phyloP scores from a whole-genome alignment of 345 rosid genomes.

The Corymbia maculata region DNA sequence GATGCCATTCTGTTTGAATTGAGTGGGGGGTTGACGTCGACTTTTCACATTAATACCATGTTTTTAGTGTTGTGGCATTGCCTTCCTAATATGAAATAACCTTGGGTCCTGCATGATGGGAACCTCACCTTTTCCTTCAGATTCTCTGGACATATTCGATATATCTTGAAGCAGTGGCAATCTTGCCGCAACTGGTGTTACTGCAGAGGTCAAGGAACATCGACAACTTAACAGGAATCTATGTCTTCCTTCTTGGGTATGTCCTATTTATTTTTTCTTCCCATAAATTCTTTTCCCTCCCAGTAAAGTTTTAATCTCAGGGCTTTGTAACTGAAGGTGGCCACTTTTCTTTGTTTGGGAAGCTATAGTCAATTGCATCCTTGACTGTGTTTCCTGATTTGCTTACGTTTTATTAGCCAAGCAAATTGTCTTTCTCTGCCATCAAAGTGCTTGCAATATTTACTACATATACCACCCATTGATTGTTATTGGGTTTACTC shows the following conservation, averaged over 20 bases:
- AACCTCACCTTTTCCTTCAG: slow-evolving; percentile 9
- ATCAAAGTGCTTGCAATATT: not conserved
- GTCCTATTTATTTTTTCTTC: not conserved
- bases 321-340: not conserved
- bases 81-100: not conserved
- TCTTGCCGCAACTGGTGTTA: slow-evolving; percentile 40
- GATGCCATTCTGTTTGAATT: not conserved
- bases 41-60: not conserved
- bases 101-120: not conserved
- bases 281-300: not conserved
- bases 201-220: slow-evolving; percentile 39
- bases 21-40: not conserved
- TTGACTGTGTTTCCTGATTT: not conserved
- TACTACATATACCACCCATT: not conserved
- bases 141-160: slow-evolving; percentile 40
- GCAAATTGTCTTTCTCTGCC: not conserved
- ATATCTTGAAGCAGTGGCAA: slow-evolving; percentile 50
- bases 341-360: not conserved
- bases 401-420: not conserved
- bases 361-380: not conserved
- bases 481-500: not conserved
- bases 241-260: slow-evolving; percentile 50
- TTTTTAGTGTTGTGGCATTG: not conserved
- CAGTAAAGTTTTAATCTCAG: not conserved
- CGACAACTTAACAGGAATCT: slow-evolving; percentile 40